Conservation (phyloP, 208 protist genomes). For the Trypanosoma boissoni region DNA sequence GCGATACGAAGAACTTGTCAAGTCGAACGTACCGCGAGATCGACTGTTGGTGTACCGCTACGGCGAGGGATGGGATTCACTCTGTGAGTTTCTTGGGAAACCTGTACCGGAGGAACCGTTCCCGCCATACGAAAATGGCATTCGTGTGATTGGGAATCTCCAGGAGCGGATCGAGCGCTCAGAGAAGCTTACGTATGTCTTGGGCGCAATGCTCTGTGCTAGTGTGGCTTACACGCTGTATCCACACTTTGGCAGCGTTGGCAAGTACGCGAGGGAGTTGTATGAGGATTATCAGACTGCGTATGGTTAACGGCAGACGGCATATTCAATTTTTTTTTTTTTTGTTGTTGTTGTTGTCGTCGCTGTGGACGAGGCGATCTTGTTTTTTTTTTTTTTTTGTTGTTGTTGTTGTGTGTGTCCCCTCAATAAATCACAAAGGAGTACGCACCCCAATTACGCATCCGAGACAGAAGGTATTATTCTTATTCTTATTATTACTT, state of each 20-base stretch:
- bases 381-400: not conserved
- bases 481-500: too few species aligned
- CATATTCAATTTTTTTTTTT: not conserved
- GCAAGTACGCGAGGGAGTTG: constrained; percentile 5
- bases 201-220: constrained; percentile 3
- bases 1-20: constrained; percentile 56
- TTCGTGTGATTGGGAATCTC: constrained; percentile 49
- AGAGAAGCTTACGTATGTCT: constrained; percentile 33
- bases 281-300: constrained; percentile 23
- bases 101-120: constrained; percentile 47
- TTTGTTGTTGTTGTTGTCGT: constrained; percentile 8
- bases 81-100: constrained; percentile 73
- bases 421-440: too few species aligned
- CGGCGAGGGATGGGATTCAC: constrained; percentile 67
- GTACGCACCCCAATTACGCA: too few species aligned
- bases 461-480: too few species aligned
- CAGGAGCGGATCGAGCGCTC: constrained; percentile 64
- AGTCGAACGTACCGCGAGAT: constrained; percentile 33
- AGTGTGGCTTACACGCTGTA: constrained; percentile 18
- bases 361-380: not conserved
- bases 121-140: constrained; percentile 57
- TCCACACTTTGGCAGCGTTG: constrained; percentile 4
- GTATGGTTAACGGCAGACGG: constrained; percentile 1
- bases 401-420: not conserved
- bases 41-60: constrained; percentile 63